Percentiles rank a stretch among this genome's conserved stretches.
These are phyloP conservation scores for Aspergillus nanangensis DNA, from an alignment of 495 filamentous ascomycete genomes.

Conservation along the genomic window DNA sequence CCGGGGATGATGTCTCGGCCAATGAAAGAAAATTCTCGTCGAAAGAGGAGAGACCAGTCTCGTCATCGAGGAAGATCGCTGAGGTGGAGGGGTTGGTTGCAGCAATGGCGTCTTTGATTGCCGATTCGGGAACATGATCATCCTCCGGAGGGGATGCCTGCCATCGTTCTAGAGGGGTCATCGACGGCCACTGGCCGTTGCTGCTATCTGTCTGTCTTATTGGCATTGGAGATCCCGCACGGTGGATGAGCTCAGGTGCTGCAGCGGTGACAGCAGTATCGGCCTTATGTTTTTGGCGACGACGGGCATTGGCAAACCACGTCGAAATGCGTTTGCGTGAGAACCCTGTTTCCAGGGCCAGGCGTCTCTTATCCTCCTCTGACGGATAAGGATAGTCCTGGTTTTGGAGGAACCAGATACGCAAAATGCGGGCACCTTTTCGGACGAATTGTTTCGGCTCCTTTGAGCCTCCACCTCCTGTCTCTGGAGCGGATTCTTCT, in stretches of 20 bases:
- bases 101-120: slow-evolving; percentile 32
- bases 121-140: slow-evolving; percentile 35
- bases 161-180: slow-evolving; percentile 72
- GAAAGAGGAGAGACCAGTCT: slow-evolving; percentile 27
- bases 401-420: slow-evolving; percentile 38
- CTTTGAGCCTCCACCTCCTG: slow-evolving; percentile 9
- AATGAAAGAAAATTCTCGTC: too few species aligned
- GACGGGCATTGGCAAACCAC: slow-evolving; percentile 41
- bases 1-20: slow-evolving; percentile 18
- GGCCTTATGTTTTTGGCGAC: slow-evolving; percentile 45
- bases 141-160: slow-evolving; percentile 75
- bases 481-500: not conserved
- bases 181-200: slow-evolving; percentile 45
- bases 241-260: slow-evolving; percentile 31
- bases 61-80: slow-evolving; percentile 48
- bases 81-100: slow-evolving; percentile 46
- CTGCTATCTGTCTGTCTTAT: not conserved
- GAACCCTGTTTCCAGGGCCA: slow-evolving; percentile 32
- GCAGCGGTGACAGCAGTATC: slow-evolving; percentile 46
- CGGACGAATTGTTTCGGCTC: slow-evolving; percentile 56
- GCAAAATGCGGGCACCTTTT: slow-evolving; percentile 44
- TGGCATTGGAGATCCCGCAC: slow-evolving; percentile 34
- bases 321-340: slow-evolving; percentile 31
- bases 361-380: slow-evolving; percentile 25
- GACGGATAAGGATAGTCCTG: slow-evolving; percentile 43